phyloP scores from a whole-genome alignment of 495 filamentous ascomycete genomes.

The Gamarada debralockiae region DNA sequence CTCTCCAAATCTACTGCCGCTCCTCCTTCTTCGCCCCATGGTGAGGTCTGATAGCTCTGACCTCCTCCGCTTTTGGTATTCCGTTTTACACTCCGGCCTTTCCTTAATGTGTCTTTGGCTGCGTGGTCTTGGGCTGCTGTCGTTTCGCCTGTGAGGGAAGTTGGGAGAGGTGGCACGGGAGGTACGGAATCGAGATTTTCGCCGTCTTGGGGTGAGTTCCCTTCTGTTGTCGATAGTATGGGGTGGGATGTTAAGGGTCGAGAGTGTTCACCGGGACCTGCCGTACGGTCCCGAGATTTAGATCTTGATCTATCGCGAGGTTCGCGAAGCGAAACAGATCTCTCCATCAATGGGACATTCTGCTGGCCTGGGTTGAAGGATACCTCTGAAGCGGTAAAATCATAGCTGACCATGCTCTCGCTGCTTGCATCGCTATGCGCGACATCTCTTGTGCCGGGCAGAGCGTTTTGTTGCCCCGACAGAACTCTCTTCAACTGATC shows the following conservation, averaged over 20 bases:
- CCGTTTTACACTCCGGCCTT: conserved; percentile 16
- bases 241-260: conserved; percentile 47
- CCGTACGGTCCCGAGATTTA: conserved; percentile 33
- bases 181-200: conserved; percentile 19
- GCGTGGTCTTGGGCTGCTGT: conserved; percentile 31
- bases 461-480: conserved; percentile 37
- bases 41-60: not conserved
- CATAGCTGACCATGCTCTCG: conserved; percentile 57
- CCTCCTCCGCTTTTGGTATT: conserved; percentile 2
- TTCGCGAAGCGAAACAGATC: conserved; percentile 17
- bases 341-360: conserved; percentile 9
- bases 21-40: conserved; percentile 15
- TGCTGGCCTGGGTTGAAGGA: conserved; percentile 39
- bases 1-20: conserved; percentile 20
- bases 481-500: conserved; percentile 80
- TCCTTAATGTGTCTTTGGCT: conserved; percentile 3
- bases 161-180: conserved; percentile 25
- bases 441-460: conserved; percentile 21
- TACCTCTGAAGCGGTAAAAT: conserved; percentile 47
- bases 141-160: conserved; percentile 8
- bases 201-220: conserved; percentile 7
- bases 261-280: conserved; percentile 23
- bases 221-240: not conserved
- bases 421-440: conserved; percentile 43
- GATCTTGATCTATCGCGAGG: conserved; percentile 20